Conservation (phyloP, 2,329 filamentous ascomycete species). For the Helicocarpus griseus region DNA sequence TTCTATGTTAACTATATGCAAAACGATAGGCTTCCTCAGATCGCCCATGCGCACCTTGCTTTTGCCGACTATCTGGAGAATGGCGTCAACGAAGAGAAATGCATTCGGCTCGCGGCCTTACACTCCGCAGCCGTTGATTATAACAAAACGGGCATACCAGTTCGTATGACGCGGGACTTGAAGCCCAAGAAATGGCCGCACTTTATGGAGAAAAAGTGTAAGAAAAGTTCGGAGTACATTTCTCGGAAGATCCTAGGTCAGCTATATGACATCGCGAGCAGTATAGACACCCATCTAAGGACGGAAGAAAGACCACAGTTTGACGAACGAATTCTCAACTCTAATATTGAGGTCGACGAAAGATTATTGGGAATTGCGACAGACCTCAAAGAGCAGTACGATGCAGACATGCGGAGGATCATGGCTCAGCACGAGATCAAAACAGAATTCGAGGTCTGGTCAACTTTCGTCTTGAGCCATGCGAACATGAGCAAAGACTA, state of each 20-base stretch:
- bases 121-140: slow-evolving; percentile 94
- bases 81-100: slow-evolving; percentile 60
- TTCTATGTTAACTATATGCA: slow-evolving; percentile 95
- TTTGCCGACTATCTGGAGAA: slow-evolving; percentile 54
- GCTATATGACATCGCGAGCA: slow-evolving; percentile 68
- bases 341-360: slow-evolving; percentile 47
- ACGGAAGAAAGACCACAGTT: slow-evolving; percentile 45
- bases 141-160: slow-evolving; percentile 76
- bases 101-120: slow-evolving; percentile 64
- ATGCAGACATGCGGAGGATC: slow-evolving; percentile 63
- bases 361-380: slow-evolving; percentile 49
- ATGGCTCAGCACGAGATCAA: slow-evolving; percentile 76
- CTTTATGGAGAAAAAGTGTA: slow-evolving; percentile 66
- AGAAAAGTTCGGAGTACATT: slow-evolving; percentile 45
- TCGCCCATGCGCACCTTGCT: slow-evolving; percentile 74
- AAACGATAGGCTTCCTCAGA: slow-evolving; percentile 68
- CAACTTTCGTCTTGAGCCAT: slow-evolving; percentile 70
- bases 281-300: slow-evolving; percentile 61
- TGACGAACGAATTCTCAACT: slow-evolving; percentile 60
- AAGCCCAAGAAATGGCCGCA: slow-evolving; percentile 64
- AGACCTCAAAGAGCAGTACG: slow-evolving; percentile 66
- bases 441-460: slow-evolving; percentile 89
- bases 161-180: slow-evolving; percentile 53
- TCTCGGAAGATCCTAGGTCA: slow-evolving; percentile 67
- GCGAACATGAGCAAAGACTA: slow-evolving; percentile 66